A percentile compares a stretch with the other conserved stretches of the same genome.
These are phyloP conservation scores for Platanus orientalis DNA, from an alignment of 164 flowering plant genomes.

Conservation along the genomic window DNA sequence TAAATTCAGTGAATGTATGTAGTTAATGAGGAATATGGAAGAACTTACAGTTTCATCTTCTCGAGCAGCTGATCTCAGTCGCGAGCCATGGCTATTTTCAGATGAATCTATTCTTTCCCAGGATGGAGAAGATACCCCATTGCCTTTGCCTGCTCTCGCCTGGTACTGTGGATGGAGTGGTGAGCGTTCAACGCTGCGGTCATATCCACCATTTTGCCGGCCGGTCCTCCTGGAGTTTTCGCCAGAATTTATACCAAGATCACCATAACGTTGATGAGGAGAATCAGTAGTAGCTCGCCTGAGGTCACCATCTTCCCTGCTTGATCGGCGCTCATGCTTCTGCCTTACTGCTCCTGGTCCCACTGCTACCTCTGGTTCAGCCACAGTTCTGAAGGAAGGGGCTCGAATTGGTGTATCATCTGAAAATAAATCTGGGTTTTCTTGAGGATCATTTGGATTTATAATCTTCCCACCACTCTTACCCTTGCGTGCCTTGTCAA, in stretches of 20 bases:
- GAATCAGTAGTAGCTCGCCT: conserved; percentile 24
- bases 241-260: too few relatives aligned
- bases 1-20: too few relatives aligned
- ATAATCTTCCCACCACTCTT: conserved; percentile 49
- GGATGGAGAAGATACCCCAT: conserved; percentile 35
- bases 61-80: conserved; percentile 28
- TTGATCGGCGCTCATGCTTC: conserved; percentile 23
- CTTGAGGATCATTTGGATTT: conserved; percentile 80
- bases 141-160: conserved; percentile 28
- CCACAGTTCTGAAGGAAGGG: conserved; percentile 25
- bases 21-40: neutral
- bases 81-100: conserved; percentile 39
- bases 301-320: conserved; percentile 45
- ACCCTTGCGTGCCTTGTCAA: conserved; percentile 77
- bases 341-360: conserved; percentile 22
- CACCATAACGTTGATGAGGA: conserved; percentile 27
- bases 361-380: conserved; percentile 27
- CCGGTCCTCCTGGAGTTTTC: conserved; percentile 20
- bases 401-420: conserved; percentile 23
- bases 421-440: conserved; percentile 44
- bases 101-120: conserved; percentile 40
- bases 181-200: conserved; percentile 36
- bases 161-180: conserved; percentile 43
- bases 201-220: conserved; percentile 28
- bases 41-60: conserved; percentile 41